Percentiles rank a stretch among this genome's conserved stretches.
Conservation (phyloP, 176 grass and related monocot genomes). For the Poa pratensis region DNA sequence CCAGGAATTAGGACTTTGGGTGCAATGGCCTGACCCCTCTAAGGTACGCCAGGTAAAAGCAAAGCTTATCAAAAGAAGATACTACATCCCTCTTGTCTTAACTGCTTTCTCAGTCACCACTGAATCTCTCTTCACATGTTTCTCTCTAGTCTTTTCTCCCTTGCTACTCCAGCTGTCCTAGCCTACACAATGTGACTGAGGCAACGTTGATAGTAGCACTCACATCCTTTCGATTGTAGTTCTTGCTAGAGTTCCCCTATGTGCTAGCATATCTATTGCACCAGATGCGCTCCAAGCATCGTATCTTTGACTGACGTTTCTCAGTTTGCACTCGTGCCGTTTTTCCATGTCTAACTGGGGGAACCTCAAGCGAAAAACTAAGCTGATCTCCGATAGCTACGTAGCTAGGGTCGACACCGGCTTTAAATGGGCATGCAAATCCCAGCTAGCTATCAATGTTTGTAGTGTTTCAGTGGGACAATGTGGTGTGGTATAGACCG, state of each 20-base stretch:
- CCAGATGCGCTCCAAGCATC: neutral
- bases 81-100: constrained; percentile 53
- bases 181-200: constrained; percentile 1
- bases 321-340: neutral
- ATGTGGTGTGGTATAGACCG: neutral
- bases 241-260: neutral
- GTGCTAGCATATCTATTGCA: constrained; percentile 1
- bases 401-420: neutral
- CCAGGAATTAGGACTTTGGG: constrained; percentile 54
- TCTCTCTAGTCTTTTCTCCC: constrained; percentile 46
- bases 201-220: constrained; percentile 9
- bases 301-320: constrained; percentile 13
- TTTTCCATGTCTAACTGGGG: constrained; percentile 4
- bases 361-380: neutral
- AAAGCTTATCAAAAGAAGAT: constrained; percentile 56
- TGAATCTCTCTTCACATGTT: constrained; percentile 48
- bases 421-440: constrained; percentile 28
- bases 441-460: neutral
- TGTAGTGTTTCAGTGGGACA: constrained; percentile 21
- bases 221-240: neutral
- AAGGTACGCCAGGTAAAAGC: constrained; percentile 61
- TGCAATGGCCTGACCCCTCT: constrained; percentile 67
- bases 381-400: neutral
- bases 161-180: neutral
- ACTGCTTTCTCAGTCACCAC: constrained; percentile 43